A percentile compares a stretch with the other conserved stretches of the same genome.
Conservation (phyloP, 1,284 basidiomycete species). For the Bondarzewia mesenterica region DNA sequence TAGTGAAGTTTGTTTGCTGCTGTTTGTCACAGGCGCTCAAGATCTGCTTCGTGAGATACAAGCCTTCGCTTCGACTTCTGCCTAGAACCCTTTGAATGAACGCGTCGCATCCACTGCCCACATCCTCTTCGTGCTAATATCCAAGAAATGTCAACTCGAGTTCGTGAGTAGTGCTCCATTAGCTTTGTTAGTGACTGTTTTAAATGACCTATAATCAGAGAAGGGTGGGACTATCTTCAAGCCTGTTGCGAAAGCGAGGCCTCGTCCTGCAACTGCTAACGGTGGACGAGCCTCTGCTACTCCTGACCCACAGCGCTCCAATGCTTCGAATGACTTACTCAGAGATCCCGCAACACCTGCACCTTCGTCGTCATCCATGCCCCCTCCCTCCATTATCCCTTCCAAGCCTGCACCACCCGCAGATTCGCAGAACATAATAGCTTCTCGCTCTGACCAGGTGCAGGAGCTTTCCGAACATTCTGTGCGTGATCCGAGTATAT, state of each 20-base stretch:
- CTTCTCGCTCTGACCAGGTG: not conserved
- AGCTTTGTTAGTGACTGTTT: conserved; percentile 1
- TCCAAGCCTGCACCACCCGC: not conserved
- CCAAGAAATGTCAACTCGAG: conserved; percentile 60
- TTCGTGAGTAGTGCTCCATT: conserved; percentile 50
- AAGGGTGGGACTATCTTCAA: conserved; percentile 65
- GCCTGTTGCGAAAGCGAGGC: conserved; percentile 49
- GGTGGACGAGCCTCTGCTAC: conserved; percentile 29
- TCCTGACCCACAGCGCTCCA: conserved; percentile 18
- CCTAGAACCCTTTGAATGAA: too few relatives aligned
- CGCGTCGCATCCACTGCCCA: not conserved
- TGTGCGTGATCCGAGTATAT: too few relatives aligned
- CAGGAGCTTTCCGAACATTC: not conserved
- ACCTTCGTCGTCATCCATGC: not conserved
- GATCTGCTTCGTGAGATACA: too few relatives aligned
- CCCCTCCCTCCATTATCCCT: not conserved
- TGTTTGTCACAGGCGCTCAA: too few relatives aligned
- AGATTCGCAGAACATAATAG: not conserved
- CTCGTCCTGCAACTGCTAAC: conserved; percentile 28
- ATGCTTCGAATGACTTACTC: not conserved
- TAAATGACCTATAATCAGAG: conserved; percentile 31
- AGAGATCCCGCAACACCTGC: not conserved
- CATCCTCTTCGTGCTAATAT: not conserved
- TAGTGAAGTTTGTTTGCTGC: too few relatives aligned
- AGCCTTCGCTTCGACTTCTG: too few relatives aligned